Percentiles rank a stretch among this genome's conserved stretches.
Conservation (phyloP, 1,139 yeast species). For the Sugiyamaella castrensis region DNA sequence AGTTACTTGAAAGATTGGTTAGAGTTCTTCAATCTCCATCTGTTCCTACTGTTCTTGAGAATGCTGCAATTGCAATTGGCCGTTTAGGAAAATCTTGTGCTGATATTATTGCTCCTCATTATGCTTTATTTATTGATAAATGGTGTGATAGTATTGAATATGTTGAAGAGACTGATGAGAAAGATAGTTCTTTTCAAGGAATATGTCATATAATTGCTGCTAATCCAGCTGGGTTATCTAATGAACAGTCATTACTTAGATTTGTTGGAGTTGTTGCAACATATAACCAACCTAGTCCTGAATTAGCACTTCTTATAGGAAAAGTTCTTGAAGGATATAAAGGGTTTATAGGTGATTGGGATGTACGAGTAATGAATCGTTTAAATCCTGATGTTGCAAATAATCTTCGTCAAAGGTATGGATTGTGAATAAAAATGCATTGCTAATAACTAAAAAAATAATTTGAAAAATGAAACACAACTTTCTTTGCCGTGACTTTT, state of each 20-base stretch:
- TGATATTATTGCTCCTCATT: slow-evolving; percentile 54
- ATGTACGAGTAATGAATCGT: slow-evolving; percentile 25
- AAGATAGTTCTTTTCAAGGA: slow-evolving; percentile 75
- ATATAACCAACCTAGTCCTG: slow-evolving; percentile 46
- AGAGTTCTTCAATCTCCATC: slow-evolving; percentile 56
- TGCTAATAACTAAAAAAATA: slow-evolving; percentile 15
- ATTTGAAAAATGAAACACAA: too few species aligned
- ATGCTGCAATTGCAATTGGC: slow-evolving; percentile 92
- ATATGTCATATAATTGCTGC: slow-evolving; percentile 62
- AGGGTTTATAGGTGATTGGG: slow-evolving; percentile 36
- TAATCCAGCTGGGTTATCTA: slow-evolving; percentile 66
- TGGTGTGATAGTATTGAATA: slow-evolving; percentile 70
- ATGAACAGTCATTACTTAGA: slow-evolving; percentile 46
- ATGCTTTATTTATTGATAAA: slow-evolving; percentile 53
- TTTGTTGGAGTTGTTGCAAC: slow-evolving; percentile 64
- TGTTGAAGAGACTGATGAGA: slow-evolving; percentile 73
- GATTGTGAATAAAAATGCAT: slow-evolving; percentile 14
- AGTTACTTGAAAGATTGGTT: slow-evolving; percentile 56
- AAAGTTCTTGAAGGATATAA: slow-evolving; percentile 40
- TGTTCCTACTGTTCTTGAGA: slow-evolving; percentile 61
- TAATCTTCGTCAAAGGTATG: slow-evolving; percentile 23
- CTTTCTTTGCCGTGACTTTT: too few species aligned
- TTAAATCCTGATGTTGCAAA: slow-evolving; percentile 23
- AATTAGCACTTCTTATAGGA: slow-evolving; percentile 33
- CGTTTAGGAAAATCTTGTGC: slow-evolving; percentile 71